Evolutionary conservation across 345 rosid species (phyloP).

Genomic region (Salix udensis): DNA sequence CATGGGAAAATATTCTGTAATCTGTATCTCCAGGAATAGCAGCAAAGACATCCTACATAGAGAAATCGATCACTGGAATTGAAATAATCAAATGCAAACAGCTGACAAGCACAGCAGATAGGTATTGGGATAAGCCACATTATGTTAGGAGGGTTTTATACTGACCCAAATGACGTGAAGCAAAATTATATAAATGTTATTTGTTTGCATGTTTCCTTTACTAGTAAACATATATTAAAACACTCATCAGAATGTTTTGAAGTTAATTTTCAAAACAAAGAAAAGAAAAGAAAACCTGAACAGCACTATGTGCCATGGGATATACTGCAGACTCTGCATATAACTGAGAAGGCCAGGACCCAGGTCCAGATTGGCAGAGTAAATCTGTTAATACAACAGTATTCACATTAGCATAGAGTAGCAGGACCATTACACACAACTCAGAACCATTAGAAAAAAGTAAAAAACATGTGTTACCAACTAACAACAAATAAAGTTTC

Average conservation of each 20-base stretch:
- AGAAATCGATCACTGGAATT: not conserved
- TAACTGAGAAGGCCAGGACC: slow-evolving; percentile 79
- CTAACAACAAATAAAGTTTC: not conserved
- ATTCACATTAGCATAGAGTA: slow-evolving; percentile 5
- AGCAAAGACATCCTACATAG: slow-evolving; percentile 78
- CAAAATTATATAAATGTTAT: not conserved
- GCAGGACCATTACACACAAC: slow-evolving; percentile 5
- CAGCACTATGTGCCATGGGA: slow-evolving; percentile 98
- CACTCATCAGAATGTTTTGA: slow-evolving; percentile 10
- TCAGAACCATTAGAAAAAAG: slow-evolving; percentile 6
- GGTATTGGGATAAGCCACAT: not conserved
- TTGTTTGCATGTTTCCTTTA: not conserved
- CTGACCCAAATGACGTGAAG: not conserved
- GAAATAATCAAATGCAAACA: not conserved
- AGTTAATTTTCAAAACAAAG: slow-evolving; percentile 3
- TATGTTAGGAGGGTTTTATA: not conserved
- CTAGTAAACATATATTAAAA: not conserved
- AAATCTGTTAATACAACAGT: slow-evolving; percentile 50
- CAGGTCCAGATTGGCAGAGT: slow-evolving; percentile 98
- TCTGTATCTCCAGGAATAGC: slow-evolving; percentile 94
- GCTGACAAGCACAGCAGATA: not conserved
- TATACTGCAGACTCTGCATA: slow-evolving; percentile 79
- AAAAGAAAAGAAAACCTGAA: slow-evolving; percentile 60
- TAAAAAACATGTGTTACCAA: not conserved
- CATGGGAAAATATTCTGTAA: slow-evolving; percentile 88